Conservation (phyloP, 441 rosid species). For the Rhodomyrtus psidioides region DNA sequence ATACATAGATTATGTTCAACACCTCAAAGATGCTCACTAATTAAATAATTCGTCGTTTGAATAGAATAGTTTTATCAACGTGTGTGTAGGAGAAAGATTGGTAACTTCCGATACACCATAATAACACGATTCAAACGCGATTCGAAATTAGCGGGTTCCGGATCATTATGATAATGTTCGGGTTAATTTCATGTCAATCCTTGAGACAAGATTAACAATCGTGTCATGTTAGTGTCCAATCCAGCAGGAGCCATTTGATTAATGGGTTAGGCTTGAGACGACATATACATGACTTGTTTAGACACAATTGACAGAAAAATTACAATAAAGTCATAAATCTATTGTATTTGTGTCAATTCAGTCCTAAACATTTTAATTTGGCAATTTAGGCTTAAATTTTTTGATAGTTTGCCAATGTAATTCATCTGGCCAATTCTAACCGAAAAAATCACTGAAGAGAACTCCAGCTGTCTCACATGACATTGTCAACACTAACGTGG, state of each 20-base stretch:
- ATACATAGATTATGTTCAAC: background rate
- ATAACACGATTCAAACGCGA: background rate
- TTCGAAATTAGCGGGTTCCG: rapidly evolving
- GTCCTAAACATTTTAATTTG: too few species aligned
- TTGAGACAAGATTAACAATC: background rate
- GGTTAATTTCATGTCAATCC: background rate
- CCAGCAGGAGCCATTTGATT: background rate
- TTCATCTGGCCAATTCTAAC: too few species aligned
- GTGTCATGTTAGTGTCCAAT: background rate
- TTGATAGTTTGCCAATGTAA: too few species aligned
- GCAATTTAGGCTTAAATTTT: too few species aligned
- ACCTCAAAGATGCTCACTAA: background rate
- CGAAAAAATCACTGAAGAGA: too few species aligned
- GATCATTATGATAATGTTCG: background rate
- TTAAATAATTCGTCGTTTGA: background rate
- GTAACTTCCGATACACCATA: background rate
- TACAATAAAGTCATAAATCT: too few species aligned
- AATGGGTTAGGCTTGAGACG: too few species aligned
- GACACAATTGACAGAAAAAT: background rate
- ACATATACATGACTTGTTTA: too few species aligned
- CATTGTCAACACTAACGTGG: too few species aligned
- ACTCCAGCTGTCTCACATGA: too few species aligned
- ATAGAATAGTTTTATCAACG: background rate
- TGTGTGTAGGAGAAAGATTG: background rate
- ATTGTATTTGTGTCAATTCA: too few species aligned